These are phyloP conservation scores for Globisporangium spinosum DNA, from an alignment of 352 stramenopile species.

Conservation along the genomic window DNA sequence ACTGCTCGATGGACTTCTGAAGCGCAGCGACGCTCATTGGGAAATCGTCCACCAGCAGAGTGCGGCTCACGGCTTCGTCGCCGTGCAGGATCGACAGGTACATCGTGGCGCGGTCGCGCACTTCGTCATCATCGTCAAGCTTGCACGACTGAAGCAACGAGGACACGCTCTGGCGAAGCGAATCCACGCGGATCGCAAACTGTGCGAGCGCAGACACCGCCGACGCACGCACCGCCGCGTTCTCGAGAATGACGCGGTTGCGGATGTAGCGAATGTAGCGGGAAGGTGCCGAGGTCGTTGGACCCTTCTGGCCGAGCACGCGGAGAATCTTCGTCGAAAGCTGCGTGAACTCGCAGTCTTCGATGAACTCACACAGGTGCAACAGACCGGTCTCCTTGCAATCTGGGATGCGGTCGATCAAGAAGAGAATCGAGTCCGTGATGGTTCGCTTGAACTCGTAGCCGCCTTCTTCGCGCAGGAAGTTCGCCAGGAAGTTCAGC, in stretches of 20 bases:
- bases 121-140: conserved; percentile 98
- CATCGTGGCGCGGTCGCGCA: conserved; percentile 89
- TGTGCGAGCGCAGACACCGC: conserved; percentile 95
- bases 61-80: conserved; percentile 46
- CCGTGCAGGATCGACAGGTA: conserved; percentile 78
- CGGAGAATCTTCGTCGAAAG: conserved; percentile 94
- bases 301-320: conserved; percentile 93
- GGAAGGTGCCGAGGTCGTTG: conserved; percentile 90
- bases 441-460: conserved; percentile 99
- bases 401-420: conserved; percentile 96
- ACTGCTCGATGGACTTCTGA: conserved; percentile 87
- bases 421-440: conserved; percentile 95
- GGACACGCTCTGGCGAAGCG: conserved; percentile 91
- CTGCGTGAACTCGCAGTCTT: conserved; percentile 94
- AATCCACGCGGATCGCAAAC: conserved; percentile 94
- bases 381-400: conserved; percentile 96
- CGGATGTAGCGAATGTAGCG: conserved; percentile 99
- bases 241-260: conserved; percentile 99
- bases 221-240: conserved; percentile 94
- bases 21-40: conserved; percentile 68
- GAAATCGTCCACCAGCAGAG: conserved; percentile 72
- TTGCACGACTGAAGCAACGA: conserved; percentile 94
- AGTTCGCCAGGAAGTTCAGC: conserved; percentile 97
- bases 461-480: conserved; percentile 94
- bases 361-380: conserved; percentile 99